phyloP scores from a whole-genome alignment of 108 stramenopile genomes.

The Conticribra guillardii region DNA sequence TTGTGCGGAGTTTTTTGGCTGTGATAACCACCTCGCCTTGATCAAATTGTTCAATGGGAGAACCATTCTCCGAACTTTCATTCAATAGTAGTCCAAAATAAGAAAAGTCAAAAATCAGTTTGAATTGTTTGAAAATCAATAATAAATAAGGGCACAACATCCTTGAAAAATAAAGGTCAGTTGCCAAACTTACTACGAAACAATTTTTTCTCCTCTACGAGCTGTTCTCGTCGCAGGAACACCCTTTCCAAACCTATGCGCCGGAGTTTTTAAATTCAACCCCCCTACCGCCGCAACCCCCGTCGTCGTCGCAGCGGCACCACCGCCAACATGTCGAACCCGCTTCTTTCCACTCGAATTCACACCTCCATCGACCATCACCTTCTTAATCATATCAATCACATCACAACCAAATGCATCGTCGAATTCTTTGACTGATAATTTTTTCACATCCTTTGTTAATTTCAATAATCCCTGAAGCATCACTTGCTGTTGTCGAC shows the following conservation, averaged over 20 bases:
- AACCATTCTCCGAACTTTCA: conserved; percentile 76
- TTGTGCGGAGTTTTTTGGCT: conserved; percentile 62
- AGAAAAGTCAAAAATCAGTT: not conserved
- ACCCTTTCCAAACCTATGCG: conserved; percentile 19
- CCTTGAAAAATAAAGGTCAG: not conserved
- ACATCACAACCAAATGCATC: conserved; percentile 59
- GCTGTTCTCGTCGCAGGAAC: conserved; percentile 55
- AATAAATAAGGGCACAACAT: conserved; percentile 2
- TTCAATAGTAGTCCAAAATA: too few species aligned
- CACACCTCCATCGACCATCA: conserved; percentile 20
- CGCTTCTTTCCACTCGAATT: conserved; percentile 23
- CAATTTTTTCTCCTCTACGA: conserved; percentile 67
- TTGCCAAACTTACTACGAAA: conserved; percentile 30
- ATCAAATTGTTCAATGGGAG: conserved; percentile 66
- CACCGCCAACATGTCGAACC: conserved; percentile 13
- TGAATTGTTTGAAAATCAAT: not conserved
- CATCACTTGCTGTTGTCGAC: conserved; percentile 25
- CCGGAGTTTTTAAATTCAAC: conserved; percentile 56
- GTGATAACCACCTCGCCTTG: conserved; percentile 73
- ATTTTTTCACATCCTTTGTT: conserved; percentile 54
- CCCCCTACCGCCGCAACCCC: not conserved
- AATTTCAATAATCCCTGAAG: conserved; percentile 48
- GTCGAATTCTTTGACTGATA: conserved; percentile 77
- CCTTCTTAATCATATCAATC: conserved; percentile 50
- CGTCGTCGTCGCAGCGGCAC: not conserved